Base-by-base conservation (phyloP, 805 yeast species). In the Myxozyma geophila region DNA sequence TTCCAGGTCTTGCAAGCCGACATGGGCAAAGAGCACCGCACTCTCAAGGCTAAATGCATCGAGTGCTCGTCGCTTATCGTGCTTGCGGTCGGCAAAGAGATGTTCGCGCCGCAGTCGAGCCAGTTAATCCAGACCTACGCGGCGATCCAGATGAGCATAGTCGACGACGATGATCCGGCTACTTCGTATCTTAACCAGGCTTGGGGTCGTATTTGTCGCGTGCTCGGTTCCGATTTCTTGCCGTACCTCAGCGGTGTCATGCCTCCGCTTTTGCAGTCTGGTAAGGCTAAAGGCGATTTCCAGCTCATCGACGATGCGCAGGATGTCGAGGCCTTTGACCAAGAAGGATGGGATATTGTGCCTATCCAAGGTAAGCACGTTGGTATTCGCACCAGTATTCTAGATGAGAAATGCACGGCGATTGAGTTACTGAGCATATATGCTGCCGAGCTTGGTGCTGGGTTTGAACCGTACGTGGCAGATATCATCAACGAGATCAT, bases 61-160 rank as follows among this genome's bases (percentile, higher is more conserved):
- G 99, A 95, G 78, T 95, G 99, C 77, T 87, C 97, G 7, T 90
- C 98, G 0, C 81, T 95, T 71, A 92, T 95, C 74, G 98, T 98
- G 0, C 80, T 87, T 51, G 98, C 99, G 15, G 98, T 95, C 36
- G 98, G 98, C 23, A 87, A 87, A 72, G 97, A 92, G 70, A 90
- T 88, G 74, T 93, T 95, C 74, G 77, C 84, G 19, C 86, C 90
- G 28, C 88, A 90, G 71, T 85, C 89, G 54, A 84, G 83, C 65
- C 91, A 89, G 70, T 78, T 93, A 62, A 87, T 92, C 57, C 84
- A 85, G 69, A 78, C 89, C 33, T 87, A 91, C 70, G 89, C 87
- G 15, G 78, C 81, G 33, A 86, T 92, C 66, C 98, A 95, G 78
- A 80, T 81, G 60, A 62, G 70, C 47, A 66, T 70, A 43, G 72